A percentile compares a stretch with the other conserved stretches of the same genome.
Conservation (phyloP, 768 basidiomycete genomes). For the Suillus sp. region DNA sequence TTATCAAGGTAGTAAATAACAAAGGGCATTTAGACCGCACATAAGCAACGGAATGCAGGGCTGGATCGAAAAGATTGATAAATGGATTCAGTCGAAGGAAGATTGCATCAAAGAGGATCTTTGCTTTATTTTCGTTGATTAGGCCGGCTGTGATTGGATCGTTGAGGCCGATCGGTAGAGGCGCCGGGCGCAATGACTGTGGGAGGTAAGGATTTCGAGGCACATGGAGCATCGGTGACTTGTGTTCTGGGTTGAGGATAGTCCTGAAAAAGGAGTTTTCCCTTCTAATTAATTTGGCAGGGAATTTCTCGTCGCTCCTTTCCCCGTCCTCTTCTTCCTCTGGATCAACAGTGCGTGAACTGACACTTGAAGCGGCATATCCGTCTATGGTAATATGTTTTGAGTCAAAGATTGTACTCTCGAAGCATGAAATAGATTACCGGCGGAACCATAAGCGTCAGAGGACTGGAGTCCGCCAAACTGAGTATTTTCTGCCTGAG, state of each 20-base stretch:
- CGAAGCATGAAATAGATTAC: constrained; percentile 12
- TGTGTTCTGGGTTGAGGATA: constrained; percentile 72
- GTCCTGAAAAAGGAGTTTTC: constrained; percentile 86
- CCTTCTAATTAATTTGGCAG: constrained; percentile 70
- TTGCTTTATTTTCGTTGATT: constrained; percentile 68
- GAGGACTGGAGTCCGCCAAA: constrained; percentile 32
- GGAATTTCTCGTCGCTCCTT: constrained; percentile 67
- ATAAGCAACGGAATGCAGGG: constrained; percentile 78
- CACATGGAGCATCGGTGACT: constrained; percentile 38
- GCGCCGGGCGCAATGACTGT: constrained; percentile 35
- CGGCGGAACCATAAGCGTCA: constrained; percentile 33
- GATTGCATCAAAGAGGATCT: constrained; percentile 73
- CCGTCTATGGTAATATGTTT: constrained; percentile 10
- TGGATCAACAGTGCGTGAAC: constrained; percentile 31
- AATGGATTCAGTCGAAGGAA: constrained; percentile 87
- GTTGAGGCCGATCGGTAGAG: constrained; percentile 42
- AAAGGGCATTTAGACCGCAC: constrained; percentile 80
- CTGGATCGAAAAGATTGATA: constrained; percentile 85
- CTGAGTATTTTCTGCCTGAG: constrained; percentile 27
- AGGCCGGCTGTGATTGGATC: constrained; percentile 78
- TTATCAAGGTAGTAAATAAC: constrained; percentile 82
- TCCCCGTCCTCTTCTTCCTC: constrained; percentile 73
- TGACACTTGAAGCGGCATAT: constrained; percentile 22
- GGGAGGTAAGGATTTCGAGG: constrained; percentile 39
- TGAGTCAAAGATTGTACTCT: neutral